phyloP scores from a whole-genome alignment of 1,284 basidiomycete species.

The Takashimella tepidaria region DNA sequence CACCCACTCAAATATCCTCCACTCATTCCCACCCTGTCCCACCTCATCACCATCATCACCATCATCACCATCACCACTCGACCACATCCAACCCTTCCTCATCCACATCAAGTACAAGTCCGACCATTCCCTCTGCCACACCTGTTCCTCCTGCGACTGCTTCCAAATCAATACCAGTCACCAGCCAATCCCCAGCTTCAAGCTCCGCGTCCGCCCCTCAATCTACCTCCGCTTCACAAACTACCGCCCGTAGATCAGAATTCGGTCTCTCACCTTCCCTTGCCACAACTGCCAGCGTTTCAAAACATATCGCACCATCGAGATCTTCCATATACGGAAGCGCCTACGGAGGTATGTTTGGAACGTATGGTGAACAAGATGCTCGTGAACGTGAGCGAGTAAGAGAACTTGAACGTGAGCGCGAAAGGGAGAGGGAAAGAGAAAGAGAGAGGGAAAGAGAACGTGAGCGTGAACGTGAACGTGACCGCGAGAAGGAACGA shows the following conservation, averaged over 20 bases:
- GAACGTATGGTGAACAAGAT: slow-evolving; percentile 8
- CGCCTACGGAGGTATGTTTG: not conserved
- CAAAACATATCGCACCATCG: not conserved
- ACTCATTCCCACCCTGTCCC: not conserved
- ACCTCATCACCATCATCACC: slow-evolving; percentile 6
- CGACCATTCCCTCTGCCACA: no score
- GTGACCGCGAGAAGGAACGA: slow-evolving; percentile 5
- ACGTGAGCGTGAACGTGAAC: slow-evolving; percentile 1
- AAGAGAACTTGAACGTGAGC: slow-evolving; percentile 5
- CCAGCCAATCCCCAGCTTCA: not conserved
- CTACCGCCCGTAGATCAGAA: not conserved
- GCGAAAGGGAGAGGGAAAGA: slow-evolving; percentile 8
- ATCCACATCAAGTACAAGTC: not conserved
- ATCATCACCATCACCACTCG: slow-evolving; percentile 4
- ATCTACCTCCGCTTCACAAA: no score
- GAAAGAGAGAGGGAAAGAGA: slow-evolving; percentile 6
- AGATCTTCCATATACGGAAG: not conserved
- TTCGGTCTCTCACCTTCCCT: not conserved
- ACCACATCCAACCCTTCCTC: not conserved
- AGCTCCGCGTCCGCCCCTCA: not conserved
- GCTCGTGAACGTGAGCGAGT: slow-evolving; percentile 9
- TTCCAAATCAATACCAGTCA: not conserved
- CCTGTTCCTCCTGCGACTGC: no score
- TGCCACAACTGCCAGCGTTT: not conserved
- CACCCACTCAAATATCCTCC: not conserved